Conservation (phyloP, 305 asterid species). For the Fraxinus greggii region DNA sequence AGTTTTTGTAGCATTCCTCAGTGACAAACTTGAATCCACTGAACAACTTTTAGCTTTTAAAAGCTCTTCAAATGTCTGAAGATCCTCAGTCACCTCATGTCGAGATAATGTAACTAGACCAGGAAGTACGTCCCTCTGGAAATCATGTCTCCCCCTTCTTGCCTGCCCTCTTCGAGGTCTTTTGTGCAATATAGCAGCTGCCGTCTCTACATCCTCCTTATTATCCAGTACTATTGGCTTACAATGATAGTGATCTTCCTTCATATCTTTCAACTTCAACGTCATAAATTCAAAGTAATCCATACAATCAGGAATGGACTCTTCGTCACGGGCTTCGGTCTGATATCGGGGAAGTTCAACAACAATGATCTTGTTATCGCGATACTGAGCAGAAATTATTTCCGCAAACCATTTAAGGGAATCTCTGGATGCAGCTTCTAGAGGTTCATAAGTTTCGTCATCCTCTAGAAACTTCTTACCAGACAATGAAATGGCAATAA, state of each 20-base stretch:
- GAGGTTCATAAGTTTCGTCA: constrained; percentile 9
- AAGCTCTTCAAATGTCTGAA: constrained; percentile 65
- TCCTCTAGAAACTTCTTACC: constrained; percentile 14
- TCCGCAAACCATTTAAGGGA: constrained; percentile 62
- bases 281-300: constrained; percentile 79
- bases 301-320: constrained; percentile 46
- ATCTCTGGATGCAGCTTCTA: constrained; percentile 22
- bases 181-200: constrained; percentile 19
- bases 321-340: constrained; percentile 20
- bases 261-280: constrained; percentile 53
- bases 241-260: constrained; percentile 33
- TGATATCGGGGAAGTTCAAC: constrained; percentile 1
- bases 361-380: constrained; percentile 5
- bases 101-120: constrained; percentile 60
- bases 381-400: constrained; percentile 31
- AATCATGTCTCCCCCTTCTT: constrained; percentile 69
- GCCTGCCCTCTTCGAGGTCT: constrained; percentile 52
- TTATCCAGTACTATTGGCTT: constrained; percentile 21
- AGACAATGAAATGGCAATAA: constrained; percentile 44
- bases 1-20: constrained; percentile 34
- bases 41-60: constrained; percentile 40
- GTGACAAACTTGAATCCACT: constrained; percentile 31
- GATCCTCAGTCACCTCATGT: constrained; percentile 65
- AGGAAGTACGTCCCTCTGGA: constrained; percentile 76
- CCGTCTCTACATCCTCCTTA: constrained; percentile 31